These are phyloP conservation scores for Microbotryum violaceum DNA, from an alignment of 1,284 basidiomycete genomes.

Conservation along the genomic window DNA sequence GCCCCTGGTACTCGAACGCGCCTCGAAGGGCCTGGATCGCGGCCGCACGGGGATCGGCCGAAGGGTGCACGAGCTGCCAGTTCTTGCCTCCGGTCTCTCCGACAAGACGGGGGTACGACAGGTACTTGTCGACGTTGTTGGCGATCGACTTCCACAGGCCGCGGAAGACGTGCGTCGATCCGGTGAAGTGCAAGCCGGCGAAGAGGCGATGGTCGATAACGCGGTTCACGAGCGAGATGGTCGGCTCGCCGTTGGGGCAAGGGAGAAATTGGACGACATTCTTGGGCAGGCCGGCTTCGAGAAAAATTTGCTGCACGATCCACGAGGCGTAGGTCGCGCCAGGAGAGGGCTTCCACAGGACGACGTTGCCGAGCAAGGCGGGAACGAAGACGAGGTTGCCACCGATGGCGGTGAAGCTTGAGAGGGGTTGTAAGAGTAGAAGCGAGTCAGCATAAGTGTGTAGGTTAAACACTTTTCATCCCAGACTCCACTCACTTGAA, in stretches of 20 bases:
- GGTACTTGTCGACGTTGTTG: constrained; percentile 75
- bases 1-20: constrained; percentile 96
- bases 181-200: constrained; percentile 91
- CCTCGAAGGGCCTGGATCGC: constrained; percentile 81
- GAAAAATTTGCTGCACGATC: constrained; percentile 80
- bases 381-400: constrained; percentile 80
- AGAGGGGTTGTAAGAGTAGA: background rate
- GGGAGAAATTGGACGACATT: constrained; percentile 97
- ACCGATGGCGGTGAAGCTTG: constrained; percentile 71
- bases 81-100: constrained; percentile 95
- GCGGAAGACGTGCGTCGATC: constrained; percentile 88
- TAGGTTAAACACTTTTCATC: background rate
- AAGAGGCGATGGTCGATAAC: constrained; percentile 68
- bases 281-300: constrained; percentile 87
- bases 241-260: constrained; percentile 33
- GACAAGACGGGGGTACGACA: constrained; percentile 85
- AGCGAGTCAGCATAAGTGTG: background rate
- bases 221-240: constrained; percentile 57
- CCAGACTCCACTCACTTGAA: constrained; percentile 66
- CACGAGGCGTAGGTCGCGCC: constrained; percentile 94
- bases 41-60: constrained; percentile 78
- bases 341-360: constrained; percentile 96
- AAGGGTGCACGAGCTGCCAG: constrained; percentile 87
- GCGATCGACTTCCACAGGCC: constrained; percentile 95
- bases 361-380: constrained; percentile 88